These are phyloP conservation scores for Sclerotinia minor DNA, from an alignment of 2,329 filamentous ascomycete species.

Conservation along the genomic window DNA sequence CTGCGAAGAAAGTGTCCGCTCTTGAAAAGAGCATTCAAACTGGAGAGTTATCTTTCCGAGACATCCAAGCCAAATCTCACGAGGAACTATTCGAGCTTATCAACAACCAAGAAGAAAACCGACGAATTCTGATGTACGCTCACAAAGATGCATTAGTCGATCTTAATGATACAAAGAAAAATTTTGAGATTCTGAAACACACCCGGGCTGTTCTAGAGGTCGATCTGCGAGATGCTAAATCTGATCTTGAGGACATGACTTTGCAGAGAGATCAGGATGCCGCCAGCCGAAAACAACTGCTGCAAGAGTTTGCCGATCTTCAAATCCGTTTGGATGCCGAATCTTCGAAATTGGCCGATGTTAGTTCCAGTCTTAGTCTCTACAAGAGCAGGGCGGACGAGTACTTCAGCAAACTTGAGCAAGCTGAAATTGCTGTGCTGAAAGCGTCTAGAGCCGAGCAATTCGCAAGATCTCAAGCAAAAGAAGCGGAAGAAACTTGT, in stretches of 20 bases:
- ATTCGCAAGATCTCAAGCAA: slow-evolving; percentile 86
- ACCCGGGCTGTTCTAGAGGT: slow-evolving; percentile 78
- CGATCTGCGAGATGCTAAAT: slow-evolving; percentile 79
- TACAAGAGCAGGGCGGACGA: slow-evolving; percentile 94
- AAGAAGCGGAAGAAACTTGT: slow-evolving; percentile 88
- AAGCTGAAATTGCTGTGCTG: slow-evolving; percentile 92
- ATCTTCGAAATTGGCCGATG: slow-evolving; percentile 78
- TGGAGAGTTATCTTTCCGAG: slow-evolving; percentile 83
- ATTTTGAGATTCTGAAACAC: slow-evolving; percentile 85
- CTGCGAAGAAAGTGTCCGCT: slow-evolving; percentile 84
- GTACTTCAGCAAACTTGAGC: slow-evolving; percentile 95
- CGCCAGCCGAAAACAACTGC: slow-evolving; percentile 80
- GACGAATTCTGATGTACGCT: slow-evolving; percentile 75
- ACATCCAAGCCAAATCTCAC: slow-evolving; percentile 89
- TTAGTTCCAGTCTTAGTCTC: slow-evolving; percentile 77
- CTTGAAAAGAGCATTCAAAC: slow-evolving; percentile 84
- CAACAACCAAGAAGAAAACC: slow-evolving; percentile 88
- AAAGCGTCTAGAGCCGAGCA: slow-evolving; percentile 91
- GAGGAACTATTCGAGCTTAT: slow-evolving; percentile 92
- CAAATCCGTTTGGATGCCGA: slow-evolving; percentile 92
- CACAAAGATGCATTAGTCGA: slow-evolving; percentile 86
- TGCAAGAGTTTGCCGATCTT: slow-evolving; percentile 89
- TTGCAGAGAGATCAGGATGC: slow-evolving; percentile 81
- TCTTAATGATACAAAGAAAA: slow-evolving; percentile 79
- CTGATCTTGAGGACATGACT: slow-evolving; percentile 79